A percentile compares a stretch with the other conserved stretches of the same genome.
These are phyloP conservation scores for Tolypocladium ovalisporum DNA, from an alignment of 2,329 filamentous ascomycete species.

Conservation along the genomic window DNA sequence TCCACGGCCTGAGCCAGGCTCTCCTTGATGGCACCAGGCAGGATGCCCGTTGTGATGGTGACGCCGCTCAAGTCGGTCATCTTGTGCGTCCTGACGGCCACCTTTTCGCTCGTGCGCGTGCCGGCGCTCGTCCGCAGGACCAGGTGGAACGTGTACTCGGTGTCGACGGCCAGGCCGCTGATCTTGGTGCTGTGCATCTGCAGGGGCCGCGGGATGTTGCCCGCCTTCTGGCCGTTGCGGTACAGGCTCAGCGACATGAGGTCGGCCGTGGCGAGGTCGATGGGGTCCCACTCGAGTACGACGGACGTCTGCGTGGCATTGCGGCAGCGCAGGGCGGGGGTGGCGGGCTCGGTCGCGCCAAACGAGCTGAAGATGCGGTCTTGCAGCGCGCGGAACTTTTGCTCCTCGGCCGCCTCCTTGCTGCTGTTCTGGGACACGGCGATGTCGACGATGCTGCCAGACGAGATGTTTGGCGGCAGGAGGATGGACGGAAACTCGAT, in stretches of 20 bases:
- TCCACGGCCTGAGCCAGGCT: slow-evolving; percentile 66
- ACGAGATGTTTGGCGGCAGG: slow-evolving; percentile 87
- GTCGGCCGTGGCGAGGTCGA: slow-evolving; percentile 85
- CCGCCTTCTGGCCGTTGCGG: slow-evolving; percentile 93
- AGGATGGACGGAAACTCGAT: slow-evolving; percentile 99
- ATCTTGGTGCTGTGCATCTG: slow-evolving; percentile 96
- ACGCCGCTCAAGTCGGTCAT: slow-evolving; percentile 97
- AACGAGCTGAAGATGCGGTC: slow-evolving; percentile 79
- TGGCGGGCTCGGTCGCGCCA: slow-evolving; percentile 64
- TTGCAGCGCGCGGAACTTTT: slow-evolving; percentile 76
- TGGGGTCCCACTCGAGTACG: slow-evolving; percentile 95
- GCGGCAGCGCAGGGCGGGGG: slow-evolving; percentile 76
- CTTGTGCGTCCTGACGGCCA: slow-evolving; percentile 86
- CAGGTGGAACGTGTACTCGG: slow-evolving; percentile 89
- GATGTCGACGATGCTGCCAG: slow-evolving; percentile 96
- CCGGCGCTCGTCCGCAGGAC: slow-evolving; percentile 85
- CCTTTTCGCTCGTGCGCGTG: slow-evolving; percentile 71
- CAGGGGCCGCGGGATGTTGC: slow-evolving; percentile 78
- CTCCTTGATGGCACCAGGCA: slow-evolving; percentile 64
- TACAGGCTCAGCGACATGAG: slow-evolving; percentile 83
- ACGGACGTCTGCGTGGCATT: slow-evolving; percentile 98
- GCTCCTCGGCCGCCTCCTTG: slow-evolving; percentile 65
- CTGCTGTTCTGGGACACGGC: slow-evolving; percentile 77
- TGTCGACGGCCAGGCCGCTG: slow-evolving; percentile 88
- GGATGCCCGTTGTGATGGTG: slow-evolving; percentile 82